Conservation (phyloP, 1,139 yeast species). For the Taphrina wiesneri region DNA sequence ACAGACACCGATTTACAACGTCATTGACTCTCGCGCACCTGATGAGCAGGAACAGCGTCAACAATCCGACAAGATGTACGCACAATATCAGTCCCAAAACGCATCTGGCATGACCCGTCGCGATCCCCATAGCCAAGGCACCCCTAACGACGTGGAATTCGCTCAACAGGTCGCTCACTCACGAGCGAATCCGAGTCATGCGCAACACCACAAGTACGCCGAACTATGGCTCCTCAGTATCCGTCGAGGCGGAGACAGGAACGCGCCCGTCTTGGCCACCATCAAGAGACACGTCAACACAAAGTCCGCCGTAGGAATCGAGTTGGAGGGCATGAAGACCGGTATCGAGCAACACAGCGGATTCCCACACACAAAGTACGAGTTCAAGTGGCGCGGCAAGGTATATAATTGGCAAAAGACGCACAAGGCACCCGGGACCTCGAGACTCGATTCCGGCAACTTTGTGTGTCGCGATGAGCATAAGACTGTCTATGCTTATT, state of each 20-base stretch:
- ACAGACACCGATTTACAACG: constrained; percentile 22
- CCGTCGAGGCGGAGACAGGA: constrained; percentile 18
- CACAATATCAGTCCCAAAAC: background rate
- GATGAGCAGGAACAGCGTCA: constrained; percentile 17
- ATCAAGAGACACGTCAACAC: constrained; percentile 15
- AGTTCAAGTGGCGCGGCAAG: constrained; percentile 4
- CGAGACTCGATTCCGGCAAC: constrained; percentile 7
- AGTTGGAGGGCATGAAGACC: constrained; percentile 4
- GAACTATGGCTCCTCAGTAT: constrained; percentile 2
- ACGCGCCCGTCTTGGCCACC: constrained; percentile 16
- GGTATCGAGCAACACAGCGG: constrained; percentile 15
- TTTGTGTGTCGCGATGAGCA: constrained; percentile 4
- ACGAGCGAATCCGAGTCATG: background rate
- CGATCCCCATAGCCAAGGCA: background rate
- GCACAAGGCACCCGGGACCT: constrained; percentile 13
- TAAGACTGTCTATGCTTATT: constrained; percentile 9
- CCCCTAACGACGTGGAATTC: background rate
- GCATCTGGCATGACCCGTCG: constrained; percentile 3
- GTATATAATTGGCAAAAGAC: constrained; percentile 8
- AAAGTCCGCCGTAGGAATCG: constrained; percentile 20
- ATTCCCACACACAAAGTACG: constrained; percentile 19
- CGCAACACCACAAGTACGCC: background rate
- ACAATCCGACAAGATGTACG: constrained; percentile 1
- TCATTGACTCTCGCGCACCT: constrained; percentile 21
- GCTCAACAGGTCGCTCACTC: constrained; percentile 1